Evolutionary conservation across 257 asterid species (phyloP).

Genomic region (Hygrophila difformis): DNA sequence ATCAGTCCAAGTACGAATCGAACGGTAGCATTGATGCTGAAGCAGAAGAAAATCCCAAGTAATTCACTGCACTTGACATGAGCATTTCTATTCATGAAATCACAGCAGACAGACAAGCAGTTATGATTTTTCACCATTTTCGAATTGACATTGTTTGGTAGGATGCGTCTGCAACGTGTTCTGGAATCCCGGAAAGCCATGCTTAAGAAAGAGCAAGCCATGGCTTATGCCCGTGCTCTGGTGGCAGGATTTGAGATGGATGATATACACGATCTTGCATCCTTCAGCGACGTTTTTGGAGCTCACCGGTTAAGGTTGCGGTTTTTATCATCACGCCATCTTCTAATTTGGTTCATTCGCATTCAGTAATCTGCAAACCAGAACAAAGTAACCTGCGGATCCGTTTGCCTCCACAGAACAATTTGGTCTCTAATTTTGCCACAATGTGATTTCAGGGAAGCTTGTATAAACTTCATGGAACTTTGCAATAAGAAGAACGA

Average conservation of each 20-base stretch:
- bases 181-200: constrained; percentile 67
- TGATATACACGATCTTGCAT: constrained; percentile 46
- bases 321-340: too few species aligned
- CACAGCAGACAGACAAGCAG: neutral
- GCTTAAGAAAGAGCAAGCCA: constrained; percentile 76
- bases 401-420: too few species aligned
- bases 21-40: constrained; percentile 26
- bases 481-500: constrained; percentile 59
- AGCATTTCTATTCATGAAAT: constrained; percentile 6
- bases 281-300: constrained; percentile 72
- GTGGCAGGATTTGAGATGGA: constrained; percentile 72
- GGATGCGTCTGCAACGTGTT: constrained; percentile 65
- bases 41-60: constrained; percentile 56
- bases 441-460: constrained; percentile 38
- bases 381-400: too few species aligned
- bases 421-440: too few species aligned
- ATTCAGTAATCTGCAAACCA: too few species aligned
- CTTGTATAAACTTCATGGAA: constrained; percentile 57
- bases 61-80: constrained; percentile 17
- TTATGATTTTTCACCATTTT: neutral
- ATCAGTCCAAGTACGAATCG: constrained; percentile 30
- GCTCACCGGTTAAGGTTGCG: constrained; percentile 68
- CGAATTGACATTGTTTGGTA: constrained; percentile 17
- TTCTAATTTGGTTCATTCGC: too few species aligned
- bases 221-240: constrained; percentile 90